Evolutionary conservation across 176 grass and related monocot species (phyloP).

Genomic region (Ampelocalamus luodianensis): DNA sequence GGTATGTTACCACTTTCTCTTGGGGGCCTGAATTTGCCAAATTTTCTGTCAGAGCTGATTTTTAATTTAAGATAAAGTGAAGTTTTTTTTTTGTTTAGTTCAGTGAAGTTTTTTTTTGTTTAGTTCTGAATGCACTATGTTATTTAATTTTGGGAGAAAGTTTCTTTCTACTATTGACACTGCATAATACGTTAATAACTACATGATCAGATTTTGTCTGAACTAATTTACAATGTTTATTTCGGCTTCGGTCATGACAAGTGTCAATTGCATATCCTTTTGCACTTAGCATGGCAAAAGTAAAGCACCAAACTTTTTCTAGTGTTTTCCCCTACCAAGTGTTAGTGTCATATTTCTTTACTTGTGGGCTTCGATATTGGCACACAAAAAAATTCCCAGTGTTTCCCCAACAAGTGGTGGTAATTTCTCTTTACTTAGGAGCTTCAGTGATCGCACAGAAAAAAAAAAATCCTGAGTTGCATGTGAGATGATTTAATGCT

Average conservation of each 20-base stretch:
- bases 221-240: neutral
- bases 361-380: neutral
- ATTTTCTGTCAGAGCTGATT: neutral
- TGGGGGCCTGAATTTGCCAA: neutral
- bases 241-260: neutral
- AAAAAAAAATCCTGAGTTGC: neutral
- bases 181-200: neutral
- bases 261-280: neutral
- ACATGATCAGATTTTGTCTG: neutral
- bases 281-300: neutral
- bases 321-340: neutral
- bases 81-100: neutral
- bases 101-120: neutral
- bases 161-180: neutral
- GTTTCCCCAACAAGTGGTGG: neutral
- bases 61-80: neutral
- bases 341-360: neutral
- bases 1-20: slow-evolving; percentile 45
- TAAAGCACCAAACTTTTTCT: neutral
- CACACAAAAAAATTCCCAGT: neutral
- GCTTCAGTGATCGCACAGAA: neutral
- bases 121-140: neutral
- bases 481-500: neutral
- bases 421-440: neutral
- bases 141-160: neutral